Evolutionary conservation across 371 early-diverging fungal genomes (phyloP).

Genomic region (Mortierella sp.): DNA sequence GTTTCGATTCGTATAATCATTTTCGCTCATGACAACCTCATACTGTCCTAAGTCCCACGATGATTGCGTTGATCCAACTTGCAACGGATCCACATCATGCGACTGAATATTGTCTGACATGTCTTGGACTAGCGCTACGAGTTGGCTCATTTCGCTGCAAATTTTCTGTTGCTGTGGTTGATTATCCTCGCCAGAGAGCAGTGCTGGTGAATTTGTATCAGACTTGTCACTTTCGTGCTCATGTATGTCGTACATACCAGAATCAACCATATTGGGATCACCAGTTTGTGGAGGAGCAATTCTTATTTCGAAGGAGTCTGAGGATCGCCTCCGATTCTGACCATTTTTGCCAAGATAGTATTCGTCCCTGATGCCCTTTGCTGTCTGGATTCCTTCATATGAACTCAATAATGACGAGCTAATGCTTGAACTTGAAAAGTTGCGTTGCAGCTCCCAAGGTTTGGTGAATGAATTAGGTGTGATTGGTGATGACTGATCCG

Average conservation of each 20-base stretch:
- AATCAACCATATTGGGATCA: background rate
- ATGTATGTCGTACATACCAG: background rate
- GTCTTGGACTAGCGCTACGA: background rate
- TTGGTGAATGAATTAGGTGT: conserved; percentile 12
- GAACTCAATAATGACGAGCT: conserved; percentile 7
- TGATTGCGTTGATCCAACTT: background rate
- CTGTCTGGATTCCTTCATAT: conserved; percentile 14
- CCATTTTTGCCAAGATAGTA: conserved; percentile 16
- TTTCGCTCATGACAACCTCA: background rate
- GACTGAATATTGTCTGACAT: background rate
- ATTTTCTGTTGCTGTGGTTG: background rate
- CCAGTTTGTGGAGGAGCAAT: conserved; percentile 3
- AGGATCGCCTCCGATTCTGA: background rate
- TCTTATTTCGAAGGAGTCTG: conserved; percentile 11
- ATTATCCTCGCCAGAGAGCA: background rate
- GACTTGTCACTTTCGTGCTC: background rate
- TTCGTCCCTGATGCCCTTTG: conserved; percentile 27
- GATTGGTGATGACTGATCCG: conserved; percentile 2
- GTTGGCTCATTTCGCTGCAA: background rate
- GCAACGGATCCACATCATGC: background rate
- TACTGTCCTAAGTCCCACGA: background rate
- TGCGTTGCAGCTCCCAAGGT: conserved; percentile 18
- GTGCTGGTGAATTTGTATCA: background rate
- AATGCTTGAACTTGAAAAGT: conserved; percentile 18
- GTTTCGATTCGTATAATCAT: background rate